Evolutionary conservation across 805 yeast genomes (phyloP).

Genomic region (Sugiyamaella boreocaroliniensis): DNA sequence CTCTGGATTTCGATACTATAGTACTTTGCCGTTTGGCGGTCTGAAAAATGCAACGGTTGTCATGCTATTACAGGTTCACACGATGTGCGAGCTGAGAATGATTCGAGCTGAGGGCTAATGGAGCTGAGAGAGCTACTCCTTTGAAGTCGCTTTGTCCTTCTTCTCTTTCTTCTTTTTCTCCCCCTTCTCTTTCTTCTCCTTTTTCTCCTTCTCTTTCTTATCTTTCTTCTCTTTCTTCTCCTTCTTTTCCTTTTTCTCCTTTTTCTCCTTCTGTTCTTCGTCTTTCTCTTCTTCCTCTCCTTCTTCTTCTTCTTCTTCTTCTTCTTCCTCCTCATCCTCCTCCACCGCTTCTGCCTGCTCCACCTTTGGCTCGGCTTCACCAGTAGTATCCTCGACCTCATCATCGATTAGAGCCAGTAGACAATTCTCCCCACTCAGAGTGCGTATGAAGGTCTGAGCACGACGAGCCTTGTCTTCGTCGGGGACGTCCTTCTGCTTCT

Average conservation of each 20-base stretch:
- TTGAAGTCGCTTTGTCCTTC: constrained; percentile 7
- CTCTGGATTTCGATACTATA: not conserved
- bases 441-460: constrained; percentile 16
- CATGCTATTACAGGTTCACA: no score
- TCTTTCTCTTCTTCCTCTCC: constrained; percentile 4
- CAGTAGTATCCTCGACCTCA: constrained; percentile 4
- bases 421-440: constrained; percentile 14
- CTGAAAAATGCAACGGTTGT: not conserved
- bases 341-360: constrained; percentile 9
- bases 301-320: constrained; percentile 6
- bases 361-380: constrained; percentile 10
- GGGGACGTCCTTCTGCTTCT: not conserved
- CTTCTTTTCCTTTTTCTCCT: constrained; percentile 14
- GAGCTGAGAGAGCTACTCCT: not conserved
- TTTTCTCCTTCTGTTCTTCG: constrained; percentile 10
- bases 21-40: not conserved
- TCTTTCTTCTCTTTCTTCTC: constrained; percentile 14
- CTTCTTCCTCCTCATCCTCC: constrained; percentile 4
- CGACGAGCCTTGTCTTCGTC: constrained; percentile 17
- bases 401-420: constrained; percentile 15
- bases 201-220: constrained; percentile 13
- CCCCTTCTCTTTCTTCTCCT: constrained; percentile 11
- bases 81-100: no score
- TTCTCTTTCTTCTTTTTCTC: constrained; percentile 8
- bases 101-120: no score